Conservation (phyloP, 2,329 filamentous ascomycete species). For the Helicocarpus griseus region DNA sequence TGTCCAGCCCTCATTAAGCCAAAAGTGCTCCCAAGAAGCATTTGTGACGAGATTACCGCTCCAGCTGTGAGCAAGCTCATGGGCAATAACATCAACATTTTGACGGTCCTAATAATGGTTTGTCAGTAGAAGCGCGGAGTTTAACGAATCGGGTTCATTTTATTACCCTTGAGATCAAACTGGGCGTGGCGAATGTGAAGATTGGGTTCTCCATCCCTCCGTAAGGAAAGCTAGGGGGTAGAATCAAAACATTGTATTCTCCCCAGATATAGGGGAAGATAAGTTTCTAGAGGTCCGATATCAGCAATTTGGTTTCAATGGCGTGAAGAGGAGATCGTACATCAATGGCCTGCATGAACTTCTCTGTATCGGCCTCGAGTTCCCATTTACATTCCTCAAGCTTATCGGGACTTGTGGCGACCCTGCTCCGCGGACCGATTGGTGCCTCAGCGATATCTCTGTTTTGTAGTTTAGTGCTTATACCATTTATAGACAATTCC, state of each 20-base stretch:
- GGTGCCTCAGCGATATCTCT: constrained; percentile 78
- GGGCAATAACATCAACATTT: constrained; percentile 93
- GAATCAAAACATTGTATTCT: constrained; percentile 83
- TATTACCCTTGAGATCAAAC: constrained; percentile 68
- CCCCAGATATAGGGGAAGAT: constrained; percentile 90
- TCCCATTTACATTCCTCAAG: constrained; percentile 80
- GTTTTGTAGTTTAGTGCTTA: constrained; percentile 1
- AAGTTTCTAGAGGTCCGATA: constrained; percentile 34
- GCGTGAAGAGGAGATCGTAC: too few relatives aligned
- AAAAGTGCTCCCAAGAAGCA: constrained; percentile 45
- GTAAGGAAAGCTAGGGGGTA: constrained; percentile 85
- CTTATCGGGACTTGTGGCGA: constrained; percentile 82
- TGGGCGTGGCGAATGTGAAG: constrained; percentile 91
- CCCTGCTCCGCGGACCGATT: constrained; percentile 74
- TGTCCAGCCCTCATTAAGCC: constrained; percentile 77
- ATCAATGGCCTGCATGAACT: constrained; percentile 81
- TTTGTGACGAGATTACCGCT: constrained; percentile 64
- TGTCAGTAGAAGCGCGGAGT: neutral
- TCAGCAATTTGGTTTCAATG: constrained; percentile 9
- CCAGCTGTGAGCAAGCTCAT: constrained; percentile 70
- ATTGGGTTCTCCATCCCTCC: constrained; percentile 81
- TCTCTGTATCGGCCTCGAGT: constrained; percentile 81
- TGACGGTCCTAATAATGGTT: constrained; percentile 51
- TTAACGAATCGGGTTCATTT: neutral
- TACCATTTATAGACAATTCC: too few relatives aligned